A percentile compares a stretch with the other conserved stretches of the same genome.
Conservation (phyloP, 208 protist species). For the Lotmaria passim region DNA sequence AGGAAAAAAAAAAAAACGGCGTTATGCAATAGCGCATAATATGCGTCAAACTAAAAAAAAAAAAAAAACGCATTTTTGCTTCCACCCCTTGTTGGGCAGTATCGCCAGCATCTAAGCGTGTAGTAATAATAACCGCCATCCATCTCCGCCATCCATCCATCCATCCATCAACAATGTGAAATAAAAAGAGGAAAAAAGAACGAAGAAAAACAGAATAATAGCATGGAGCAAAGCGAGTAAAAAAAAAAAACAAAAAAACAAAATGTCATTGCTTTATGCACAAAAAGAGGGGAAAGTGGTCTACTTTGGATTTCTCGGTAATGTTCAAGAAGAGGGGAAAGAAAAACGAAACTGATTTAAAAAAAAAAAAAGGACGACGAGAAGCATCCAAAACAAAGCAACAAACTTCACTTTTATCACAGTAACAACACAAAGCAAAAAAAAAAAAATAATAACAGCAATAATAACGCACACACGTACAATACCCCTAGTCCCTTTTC, state of each 20-base stretch:
- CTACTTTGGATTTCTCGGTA: too few relatives aligned
- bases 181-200: slow-evolving; percentile 13
- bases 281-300: too few relatives aligned
- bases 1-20: background rate
- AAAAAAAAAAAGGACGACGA: background rate
- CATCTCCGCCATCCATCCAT: background rate
- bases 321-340: background rate
- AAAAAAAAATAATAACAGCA: background rate
- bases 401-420: background rate
- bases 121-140: too few relatives aligned
- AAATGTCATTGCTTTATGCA: background rate
- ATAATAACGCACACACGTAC: background rate
- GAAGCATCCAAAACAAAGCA: background rate
- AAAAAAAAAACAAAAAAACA: slow-evolving; percentile 1
- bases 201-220: background rate
- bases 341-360: background rate
- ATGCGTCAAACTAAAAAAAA: too few relatives aligned
- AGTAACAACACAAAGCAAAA: background rate
- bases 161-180: background rate
- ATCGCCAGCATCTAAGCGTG: too few relatives aligned
- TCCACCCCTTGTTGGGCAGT: too few relatives aligned
- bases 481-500: too few relatives aligned
- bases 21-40: too few relatives aligned
- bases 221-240: background rate
- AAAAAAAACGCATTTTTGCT: too few relatives aligned